Conservation (phyloP, 2,329 filamentous ascomycete genomes). For the Venturia carpophila region DNA sequence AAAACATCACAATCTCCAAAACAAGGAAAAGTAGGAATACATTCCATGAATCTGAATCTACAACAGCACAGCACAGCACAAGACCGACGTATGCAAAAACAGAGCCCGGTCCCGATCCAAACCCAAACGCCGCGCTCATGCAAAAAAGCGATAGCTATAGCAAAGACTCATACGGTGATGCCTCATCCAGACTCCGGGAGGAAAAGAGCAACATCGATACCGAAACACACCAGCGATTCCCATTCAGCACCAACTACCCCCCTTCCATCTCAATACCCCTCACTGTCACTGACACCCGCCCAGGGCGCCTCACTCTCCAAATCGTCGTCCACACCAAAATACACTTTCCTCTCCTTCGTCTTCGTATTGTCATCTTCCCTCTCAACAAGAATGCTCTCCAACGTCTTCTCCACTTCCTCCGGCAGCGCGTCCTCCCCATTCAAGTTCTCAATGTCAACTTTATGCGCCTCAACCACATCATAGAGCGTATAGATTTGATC, state of each 20-base stretch:
- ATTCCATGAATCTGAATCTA: too few species aligned
- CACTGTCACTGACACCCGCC: slow-evolving; percentile 18
- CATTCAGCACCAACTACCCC: background rate
- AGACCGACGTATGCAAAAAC: too few species aligned
- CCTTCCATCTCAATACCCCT: slow-evolving; percentile 3
- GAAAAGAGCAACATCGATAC: background rate
- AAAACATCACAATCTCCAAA: background rate
- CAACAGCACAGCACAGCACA: too few species aligned
- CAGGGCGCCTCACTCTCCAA: slow-evolving; percentile 10
- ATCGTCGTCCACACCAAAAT: background rate
- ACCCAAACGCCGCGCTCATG: slow-evolving; percentile 6
- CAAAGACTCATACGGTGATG: background rate
- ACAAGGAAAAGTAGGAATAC: too few species aligned
- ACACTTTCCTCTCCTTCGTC: slow-evolving; percentile 3
- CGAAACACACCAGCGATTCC: background rate
- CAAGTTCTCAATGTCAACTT: slow-evolving; percentile 36
- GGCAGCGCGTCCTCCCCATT: slow-evolving; percentile 31
- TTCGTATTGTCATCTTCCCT: background rate
- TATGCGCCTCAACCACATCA: slow-evolving; percentile 76
- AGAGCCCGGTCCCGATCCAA: background rate
- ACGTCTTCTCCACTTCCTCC: slow-evolving; percentile 16
- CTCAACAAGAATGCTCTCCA: slow-evolving; percentile 12
- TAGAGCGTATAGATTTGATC: slow-evolving; percentile 77
- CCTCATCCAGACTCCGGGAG: background rate
- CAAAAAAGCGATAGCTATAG: background rate